A percentile compares a stretch with the other conserved stretches of the same genome.
Conservation (phyloP, 331 rosid species). For the Stylosanthes scabra region DNA sequence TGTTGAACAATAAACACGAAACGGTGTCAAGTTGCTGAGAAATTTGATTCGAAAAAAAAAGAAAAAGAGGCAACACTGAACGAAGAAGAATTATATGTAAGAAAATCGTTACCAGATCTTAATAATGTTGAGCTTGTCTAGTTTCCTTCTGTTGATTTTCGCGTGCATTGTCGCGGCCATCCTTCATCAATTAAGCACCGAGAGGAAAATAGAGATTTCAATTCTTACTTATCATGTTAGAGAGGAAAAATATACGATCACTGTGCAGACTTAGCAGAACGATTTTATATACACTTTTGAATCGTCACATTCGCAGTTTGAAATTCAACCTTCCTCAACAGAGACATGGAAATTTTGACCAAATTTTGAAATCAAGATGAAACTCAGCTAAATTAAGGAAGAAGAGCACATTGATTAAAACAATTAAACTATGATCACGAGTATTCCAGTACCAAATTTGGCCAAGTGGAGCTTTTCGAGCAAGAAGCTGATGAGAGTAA, state of each 20-base stretch:
- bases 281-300: no score
- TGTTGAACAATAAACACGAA: conserved; percentile 40
- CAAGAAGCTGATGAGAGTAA: conserved; percentile 87
- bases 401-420: background rate
- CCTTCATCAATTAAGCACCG: conserved; percentile 27
- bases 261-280: background rate
- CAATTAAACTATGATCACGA: background rate
- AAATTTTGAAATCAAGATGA: conserved; percentile 25
- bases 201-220: background rate
- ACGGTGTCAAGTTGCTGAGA: background rate
- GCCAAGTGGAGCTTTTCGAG: conserved; percentile 85
- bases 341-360: background rate
- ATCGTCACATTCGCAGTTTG: no score
- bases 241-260: background rate
- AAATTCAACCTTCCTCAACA: background rate
- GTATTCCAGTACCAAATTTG: conserved; percentile 66
- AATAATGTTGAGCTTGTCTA: conserved; percentile 69
- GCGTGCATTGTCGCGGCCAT: conserved; percentile 59
- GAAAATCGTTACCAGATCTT: conserved; percentile 65
- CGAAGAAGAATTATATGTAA: conserved; percentile 2
- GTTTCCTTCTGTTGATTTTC: conserved; percentile 72
- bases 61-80: background rate
- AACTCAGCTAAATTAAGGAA: background rate
- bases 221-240: conserved; percentile 18
- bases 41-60: background rate